phyloP scores from a whole-genome alignment of 163 green algal species.

The Chlamydomonas reinhardtii region DNA sequence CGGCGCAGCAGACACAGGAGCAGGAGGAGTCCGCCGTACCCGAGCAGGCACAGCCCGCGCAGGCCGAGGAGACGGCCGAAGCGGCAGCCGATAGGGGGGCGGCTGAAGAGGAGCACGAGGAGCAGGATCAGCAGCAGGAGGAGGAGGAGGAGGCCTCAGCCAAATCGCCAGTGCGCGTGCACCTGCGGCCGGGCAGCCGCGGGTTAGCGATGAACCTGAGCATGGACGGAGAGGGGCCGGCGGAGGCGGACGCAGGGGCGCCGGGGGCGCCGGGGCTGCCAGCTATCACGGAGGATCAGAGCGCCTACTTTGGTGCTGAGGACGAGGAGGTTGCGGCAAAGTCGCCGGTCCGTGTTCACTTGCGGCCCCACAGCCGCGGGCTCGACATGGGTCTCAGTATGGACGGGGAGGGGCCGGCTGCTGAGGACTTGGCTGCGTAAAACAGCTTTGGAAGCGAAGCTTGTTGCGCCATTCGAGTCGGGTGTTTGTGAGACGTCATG shows the following conservation, averaged over 20 bases:
- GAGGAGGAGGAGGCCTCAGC: too few species aligned
- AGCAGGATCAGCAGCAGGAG: too few species aligned
- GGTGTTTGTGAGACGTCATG: too few species aligned
- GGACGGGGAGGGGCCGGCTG: not conserved
- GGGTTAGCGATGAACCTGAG: not conserved
- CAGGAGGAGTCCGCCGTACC: too few species aligned
- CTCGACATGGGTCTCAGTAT: not conserved
- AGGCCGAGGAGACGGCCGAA: too few species aligned
- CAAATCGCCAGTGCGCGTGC: not conserved
- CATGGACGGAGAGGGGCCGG: constrained; percentile 5
- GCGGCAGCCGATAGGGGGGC: not conserved
- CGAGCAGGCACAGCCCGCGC: too few species aligned
- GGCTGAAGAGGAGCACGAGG: not conserved
- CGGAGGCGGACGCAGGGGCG: too few species aligned
- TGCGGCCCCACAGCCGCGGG: not conserved
- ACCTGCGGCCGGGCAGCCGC: not conserved
- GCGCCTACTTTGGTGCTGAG: not conserved
- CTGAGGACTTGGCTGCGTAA: not conserved
- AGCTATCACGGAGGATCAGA: not conserved
- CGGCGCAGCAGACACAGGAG: too few species aligned
- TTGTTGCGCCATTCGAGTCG: too few species aligned
- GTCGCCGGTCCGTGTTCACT: not conserved
- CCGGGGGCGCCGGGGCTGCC: not conserved
- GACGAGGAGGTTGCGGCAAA: not conserved
- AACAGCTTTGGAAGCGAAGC: too few species aligned